These are phyloP conservation scores for Pseudogymnoascus verrucosus DNA, from an alignment of 2,329 filamentous ascomycete genomes.

Conservation along the genomic window DNA sequence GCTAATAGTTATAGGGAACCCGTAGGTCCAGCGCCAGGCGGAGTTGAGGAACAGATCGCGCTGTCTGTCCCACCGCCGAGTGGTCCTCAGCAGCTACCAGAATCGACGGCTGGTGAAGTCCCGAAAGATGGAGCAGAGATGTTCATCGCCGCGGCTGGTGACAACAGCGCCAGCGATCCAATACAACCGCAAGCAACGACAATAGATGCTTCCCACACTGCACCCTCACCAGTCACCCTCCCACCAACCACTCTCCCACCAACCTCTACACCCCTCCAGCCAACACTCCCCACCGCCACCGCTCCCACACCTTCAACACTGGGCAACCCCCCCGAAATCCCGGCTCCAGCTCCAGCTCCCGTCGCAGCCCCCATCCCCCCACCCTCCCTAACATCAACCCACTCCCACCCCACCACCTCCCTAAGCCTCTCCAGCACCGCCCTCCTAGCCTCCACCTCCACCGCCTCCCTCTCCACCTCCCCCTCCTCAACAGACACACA, in stretches of 20 bases:
- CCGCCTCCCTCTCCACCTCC: conserved; percentile 9
- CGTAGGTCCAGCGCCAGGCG: not conserved
- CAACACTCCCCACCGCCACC: not conserved
- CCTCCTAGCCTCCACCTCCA: conserved; percentile 9
- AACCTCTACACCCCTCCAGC: not conserved
- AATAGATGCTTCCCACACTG: not conserved
- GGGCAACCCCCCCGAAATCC: not conserved
- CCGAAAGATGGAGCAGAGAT: not conserved
- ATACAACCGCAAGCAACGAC: not conserved
- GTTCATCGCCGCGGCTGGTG: not conserved
- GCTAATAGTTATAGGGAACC: not conserved
- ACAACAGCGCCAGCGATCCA: not conserved
- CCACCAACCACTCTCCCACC: not conserved
- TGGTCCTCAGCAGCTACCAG: not conserved
- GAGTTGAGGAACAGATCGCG: not conserved
- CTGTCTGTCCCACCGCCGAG: not conserved
- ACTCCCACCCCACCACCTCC: too few relatives aligned
- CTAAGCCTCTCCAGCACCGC: conserved; percentile 7
- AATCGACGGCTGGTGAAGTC: not conserved
- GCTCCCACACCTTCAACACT: not conserved
- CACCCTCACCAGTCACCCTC: not conserved
- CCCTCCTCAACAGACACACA: conserved; percentile 22
- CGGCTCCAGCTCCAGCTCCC: not conserved
- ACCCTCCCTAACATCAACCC: too few relatives aligned
- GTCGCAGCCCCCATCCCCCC: not conserved